phyloP scores from a whole-genome alignment of 2,329 filamentous ascomycete genomes.

The Alternaria rosae region DNA sequence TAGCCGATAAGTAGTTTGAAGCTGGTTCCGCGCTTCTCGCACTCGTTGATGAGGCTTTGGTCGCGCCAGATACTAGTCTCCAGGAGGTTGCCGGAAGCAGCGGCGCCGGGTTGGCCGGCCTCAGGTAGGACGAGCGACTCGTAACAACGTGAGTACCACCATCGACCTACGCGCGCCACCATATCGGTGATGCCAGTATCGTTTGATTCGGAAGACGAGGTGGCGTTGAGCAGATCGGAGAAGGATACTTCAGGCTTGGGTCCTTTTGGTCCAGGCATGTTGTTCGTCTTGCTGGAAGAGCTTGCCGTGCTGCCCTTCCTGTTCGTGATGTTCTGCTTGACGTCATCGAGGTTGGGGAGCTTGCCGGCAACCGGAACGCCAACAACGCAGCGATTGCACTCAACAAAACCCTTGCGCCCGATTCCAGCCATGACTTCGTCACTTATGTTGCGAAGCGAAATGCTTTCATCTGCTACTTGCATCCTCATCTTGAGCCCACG shows the following conservation, averaged over 20 bases:
- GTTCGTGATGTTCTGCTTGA: constrained; percentile 26
- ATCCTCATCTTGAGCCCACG: constrained; percentile 75
- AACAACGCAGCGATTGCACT: constrained; percentile 78
- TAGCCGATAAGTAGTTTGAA: constrained; percentile 92
- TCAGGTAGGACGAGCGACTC: constrained; percentile 67
- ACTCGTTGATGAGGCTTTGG: constrained; percentile 77
- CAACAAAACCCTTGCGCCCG: constrained; percentile 72
- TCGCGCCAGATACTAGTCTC: constrained; percentile 80
- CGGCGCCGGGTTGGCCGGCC: constrained; percentile 39
- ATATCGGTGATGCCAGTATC: constrained; percentile 91
- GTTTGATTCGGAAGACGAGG: constrained; percentile 52
- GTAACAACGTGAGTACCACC: constrained; percentile 97
- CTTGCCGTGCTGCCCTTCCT: constrained; percentile 43
- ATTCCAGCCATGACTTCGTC: constrained; percentile 69
- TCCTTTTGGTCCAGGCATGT: constrained; percentile 19
- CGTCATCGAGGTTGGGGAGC: constrained; percentile 46
- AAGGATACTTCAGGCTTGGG: constrained; percentile 46
- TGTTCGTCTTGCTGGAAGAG: constrained; percentile 27
- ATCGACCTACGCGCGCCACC: constrained; percentile 88
- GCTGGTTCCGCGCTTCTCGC: constrained; percentile 83
- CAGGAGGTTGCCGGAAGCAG: constrained; percentile 47
- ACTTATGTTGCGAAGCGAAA: constrained; percentile 64
- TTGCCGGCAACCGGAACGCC: constrained; percentile 73
- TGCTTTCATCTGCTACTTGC: constrained; percentile 65
- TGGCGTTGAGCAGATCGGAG: constrained; percentile 46